Base-by-base conservation (phyloP, 2,329 filamentous ascomycete species). In the Arthrocladium fulminans region DNA sequence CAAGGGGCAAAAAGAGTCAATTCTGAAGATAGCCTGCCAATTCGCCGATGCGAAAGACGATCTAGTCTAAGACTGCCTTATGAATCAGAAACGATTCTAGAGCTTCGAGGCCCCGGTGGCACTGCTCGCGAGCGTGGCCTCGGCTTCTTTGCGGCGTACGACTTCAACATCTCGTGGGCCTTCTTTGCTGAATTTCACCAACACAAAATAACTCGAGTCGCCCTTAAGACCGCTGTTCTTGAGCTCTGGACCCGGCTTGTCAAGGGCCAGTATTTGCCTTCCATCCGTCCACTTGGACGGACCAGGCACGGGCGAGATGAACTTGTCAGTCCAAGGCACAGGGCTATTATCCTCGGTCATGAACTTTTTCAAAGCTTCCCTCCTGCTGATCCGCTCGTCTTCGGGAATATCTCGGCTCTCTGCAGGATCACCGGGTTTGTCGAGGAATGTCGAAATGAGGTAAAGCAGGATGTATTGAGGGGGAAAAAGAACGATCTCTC, bases 401-500 rank as follows among this genome's bases (percentile, higher is more conserved):
- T 45, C 27, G 30, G 29, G 17, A 35, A 51, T 25, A 40, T 49
- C 19, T 34, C 37, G n/a, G 40, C 32, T 39, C 34, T 45, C 41
- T 3, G 20, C 22, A 2, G 48, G 51, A 35, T 64, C 59, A 35
- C 63, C 58, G 24, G 56, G 61, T n/a, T 65, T 57, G 15, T 72
- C 67, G 8, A 80, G 65, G 51, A 74, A 76, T 3, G 67, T 66
- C 0, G 72, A 63, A 1, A 77, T 65, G 4, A 81, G 62, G 35
- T 73, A 67, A 2, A 80, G 65, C 6, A 83, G 67, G 53, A 81
- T 71, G 61, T 83, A 84, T 61, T 97, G 92, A 0, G 92, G 92
- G 3, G 92, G 92, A 61, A 94, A 96, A 3, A 98, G 70, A 50
- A 94, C 85, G 51, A 96, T 81, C 32, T 85, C 74, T 23, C 81